These are phyloP conservation scores for Kluyveromyces wickerhamii DNA, from an alignment of 805 yeast genomes.

Conservation along the genomic window DNA sequence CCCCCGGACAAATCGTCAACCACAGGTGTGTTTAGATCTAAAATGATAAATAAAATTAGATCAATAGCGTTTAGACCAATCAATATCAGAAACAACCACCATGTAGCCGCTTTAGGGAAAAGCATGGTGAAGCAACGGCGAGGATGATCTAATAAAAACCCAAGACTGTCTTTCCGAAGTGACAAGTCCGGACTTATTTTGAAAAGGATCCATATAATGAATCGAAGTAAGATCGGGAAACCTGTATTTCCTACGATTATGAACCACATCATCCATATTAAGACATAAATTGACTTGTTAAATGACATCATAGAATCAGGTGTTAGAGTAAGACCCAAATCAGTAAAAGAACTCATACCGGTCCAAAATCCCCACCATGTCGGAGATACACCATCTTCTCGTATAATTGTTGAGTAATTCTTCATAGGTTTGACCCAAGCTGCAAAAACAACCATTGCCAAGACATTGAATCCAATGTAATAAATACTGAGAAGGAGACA, in stretches of 20 bases:
- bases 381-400: slow-evolving; percentile 56
- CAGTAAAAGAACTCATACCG: slow-evolving; percentile 71
- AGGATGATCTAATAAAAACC: slow-evolving; percentile 88
- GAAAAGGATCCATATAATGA: slow-evolving; percentile 72
- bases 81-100: slow-evolving; percentile 83
- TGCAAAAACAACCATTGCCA: slow-evolving; percentile 44
- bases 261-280: slow-evolving; percentile 58
- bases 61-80: slow-evolving; percentile 69
- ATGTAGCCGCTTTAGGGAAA: slow-evolving; percentile 88
- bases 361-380: slow-evolving; percentile 94
- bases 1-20: slow-evolving; percentile 55
- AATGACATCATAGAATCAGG: slow-evolving; percentile 74
- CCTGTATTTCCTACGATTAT: slow-evolving; percentile 93
- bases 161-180: slow-evolving; percentile 61
- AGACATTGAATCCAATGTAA: slow-evolving; percentile 67
- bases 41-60: slow-evolving; percentile 66
- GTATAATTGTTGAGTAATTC: slow-evolving; percentile 37
- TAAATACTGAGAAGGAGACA: slow-evolving; percentile 56
- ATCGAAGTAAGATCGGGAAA: slow-evolving; percentile 76
- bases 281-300: slow-evolving; percentile 52
- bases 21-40: slow-evolving; percentile 55
- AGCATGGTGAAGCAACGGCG: slow-evolving; percentile 91
- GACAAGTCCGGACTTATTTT: slow-evolving; percentile 61
- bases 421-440: slow-evolving; percentile 49
- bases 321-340: slow-evolving; percentile 75